These are phyloP conservation scores for Cornus florida DNA, from an alignment of 148 eudicot genomes.

Conservation along the genomic window DNA sequence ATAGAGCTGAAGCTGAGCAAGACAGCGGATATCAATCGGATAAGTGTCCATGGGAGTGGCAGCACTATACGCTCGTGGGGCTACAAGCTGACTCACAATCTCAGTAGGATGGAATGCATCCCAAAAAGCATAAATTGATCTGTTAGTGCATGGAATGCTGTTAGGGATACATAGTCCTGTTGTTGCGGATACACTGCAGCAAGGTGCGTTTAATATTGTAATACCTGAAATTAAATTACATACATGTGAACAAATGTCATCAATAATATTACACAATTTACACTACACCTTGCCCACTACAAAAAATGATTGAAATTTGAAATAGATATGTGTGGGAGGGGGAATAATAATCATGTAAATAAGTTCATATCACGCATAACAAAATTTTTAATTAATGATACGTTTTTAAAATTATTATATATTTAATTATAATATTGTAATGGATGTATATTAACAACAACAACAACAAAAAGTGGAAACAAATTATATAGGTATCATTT, in stretches of 20 bases:
- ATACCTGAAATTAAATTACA: conserved; percentile 14
- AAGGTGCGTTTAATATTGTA: background rate
- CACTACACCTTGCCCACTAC: too few species aligned
- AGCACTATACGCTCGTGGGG: conserved; percentile 10
- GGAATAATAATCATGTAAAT: too few species aligned
- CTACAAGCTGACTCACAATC: background rate
- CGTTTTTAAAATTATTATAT: too few species aligned
- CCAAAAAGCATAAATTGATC: conserved; percentile 5
- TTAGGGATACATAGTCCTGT: conserved; percentile 9
- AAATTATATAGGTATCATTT: too few species aligned
- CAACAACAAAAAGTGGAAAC: too few species aligned
- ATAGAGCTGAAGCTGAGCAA: conserved; percentile 10
- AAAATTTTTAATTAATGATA: too few species aligned
- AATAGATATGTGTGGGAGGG: too few species aligned
- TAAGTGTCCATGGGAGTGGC: background rate
- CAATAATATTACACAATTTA: too few species aligned
- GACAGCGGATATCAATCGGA: conserved; percentile 3
- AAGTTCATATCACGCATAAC: too few species aligned
- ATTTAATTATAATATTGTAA: too few species aligned
- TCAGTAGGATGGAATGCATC: conserved; percentile 25
- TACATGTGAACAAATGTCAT: background rate
- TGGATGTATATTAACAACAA: too few species aligned
- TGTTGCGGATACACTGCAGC: conserved; percentile 5
- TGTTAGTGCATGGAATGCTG: conserved; percentile 7
- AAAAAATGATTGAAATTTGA: too few species aligned